Base-by-base conservation (phyloP, 768 basidiomycete species). In the Kwoniella sp. region DNA sequence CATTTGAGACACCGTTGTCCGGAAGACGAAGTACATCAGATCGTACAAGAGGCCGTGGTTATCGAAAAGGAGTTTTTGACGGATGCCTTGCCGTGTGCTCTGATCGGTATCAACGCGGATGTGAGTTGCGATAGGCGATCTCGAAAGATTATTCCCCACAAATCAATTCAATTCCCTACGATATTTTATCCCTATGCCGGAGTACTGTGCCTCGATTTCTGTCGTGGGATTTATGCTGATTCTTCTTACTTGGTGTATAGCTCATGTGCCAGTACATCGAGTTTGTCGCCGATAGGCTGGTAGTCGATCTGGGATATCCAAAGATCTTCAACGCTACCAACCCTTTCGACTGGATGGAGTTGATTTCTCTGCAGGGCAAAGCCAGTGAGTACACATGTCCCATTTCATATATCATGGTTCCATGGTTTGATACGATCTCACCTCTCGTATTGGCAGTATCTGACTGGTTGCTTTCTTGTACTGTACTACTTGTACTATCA, bases 341-440 rank as follows among this genome's bases (percentile, higher is more conserved):
- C 59, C 80, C 80, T 1, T 81, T 81, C 63, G 79, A 83, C 65
- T 83, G 79, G 68, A 93, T 93, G 91, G 91, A 94, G 70, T 87
- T 92, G 86, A 94, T 94, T 50, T 95, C 92, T 17, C 83, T 96
- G 6, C 89, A 93, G 81, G 94, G 94, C 67, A 98, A 98, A 83
- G 91, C 93, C 44, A 63, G 61, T 63, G 37, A 58, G 36, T 58
- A 22, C 10, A 44, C 4, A 3, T 15, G 40, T 44, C 40, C 33
- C 33, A 33, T 33, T n/a, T n/a, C n/a, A n/a, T n/a, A n/a, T n/a
- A n/a, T n/a, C n/a, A n/a, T n/a, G n/a, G n/a, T n/a, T n/a, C n/a
- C n/a, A n/a, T n/a, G n/a, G n/a, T n/a, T n/a, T n/a, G n/a, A n/a
- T n/a, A n/a, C n/a, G n/a, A n/a, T 19, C 40, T 44, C 17, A 3